A percentile compares a stretch with the other conserved stretches of the same genome.
These are phyloP conservation scores for Capronia coronata DNA, from an alignment of 2,329 filamentous ascomycete genomes.

Conservation along the genomic window DNA sequence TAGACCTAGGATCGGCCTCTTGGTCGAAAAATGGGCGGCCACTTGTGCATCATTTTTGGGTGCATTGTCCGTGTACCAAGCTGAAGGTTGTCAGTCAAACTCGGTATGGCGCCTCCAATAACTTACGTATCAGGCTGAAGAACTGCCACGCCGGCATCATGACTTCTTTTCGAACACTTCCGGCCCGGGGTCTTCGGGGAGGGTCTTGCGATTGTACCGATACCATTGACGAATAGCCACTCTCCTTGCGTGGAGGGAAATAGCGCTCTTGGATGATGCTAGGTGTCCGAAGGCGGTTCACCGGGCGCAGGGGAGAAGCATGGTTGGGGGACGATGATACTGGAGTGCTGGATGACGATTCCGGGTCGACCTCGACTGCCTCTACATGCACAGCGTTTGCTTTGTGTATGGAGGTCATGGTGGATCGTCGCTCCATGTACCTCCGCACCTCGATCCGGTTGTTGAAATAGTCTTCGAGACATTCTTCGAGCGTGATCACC, in stretches of 20 bases:
- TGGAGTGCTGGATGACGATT: slow-evolving; percentile 30
- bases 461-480: slow-evolving; percentile 91
- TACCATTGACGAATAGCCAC: slow-evolving; percentile 34
- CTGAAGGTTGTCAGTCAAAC: slow-evolving; percentile 44
- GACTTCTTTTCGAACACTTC: slow-evolving; percentile 64
- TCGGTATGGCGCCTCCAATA: slow-evolving; percentile 8
- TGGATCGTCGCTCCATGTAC: slow-evolving; percentile 59
- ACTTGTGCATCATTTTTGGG: slow-evolving; percentile 68
- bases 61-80: slow-evolving; percentile 73
- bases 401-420: slow-evolving; percentile 44
- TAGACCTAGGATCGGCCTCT: slow-evolving; percentile 80
- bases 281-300: slow-evolving; percentile 30
- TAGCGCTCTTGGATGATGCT: slow-evolving; percentile 43
- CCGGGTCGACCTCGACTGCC: slow-evolving; percentile 35
- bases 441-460: slow-evolving; percentile 82
- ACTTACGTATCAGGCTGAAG: slow-evolving; percentile 81
- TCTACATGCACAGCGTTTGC: slow-evolving; percentile 38
- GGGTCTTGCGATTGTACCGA: slow-evolving; percentile 31
- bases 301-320: slow-evolving; percentile 28
- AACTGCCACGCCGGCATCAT: slow-evolving; percentile 97
- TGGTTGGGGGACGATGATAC: slow-evolving; percentile 33
- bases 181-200: slow-evolving; percentile 31
- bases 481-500: slow-evolving; percentile 76
- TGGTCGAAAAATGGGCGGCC: slow-evolving; percentile 76
- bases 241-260: slow-evolving; percentile 41